Percentiles rank a stretch among this genome's conserved stretches.
phyloP scores from a whole-genome alignment of 805 yeast species.

The Danielia reshetovae region DNA sequence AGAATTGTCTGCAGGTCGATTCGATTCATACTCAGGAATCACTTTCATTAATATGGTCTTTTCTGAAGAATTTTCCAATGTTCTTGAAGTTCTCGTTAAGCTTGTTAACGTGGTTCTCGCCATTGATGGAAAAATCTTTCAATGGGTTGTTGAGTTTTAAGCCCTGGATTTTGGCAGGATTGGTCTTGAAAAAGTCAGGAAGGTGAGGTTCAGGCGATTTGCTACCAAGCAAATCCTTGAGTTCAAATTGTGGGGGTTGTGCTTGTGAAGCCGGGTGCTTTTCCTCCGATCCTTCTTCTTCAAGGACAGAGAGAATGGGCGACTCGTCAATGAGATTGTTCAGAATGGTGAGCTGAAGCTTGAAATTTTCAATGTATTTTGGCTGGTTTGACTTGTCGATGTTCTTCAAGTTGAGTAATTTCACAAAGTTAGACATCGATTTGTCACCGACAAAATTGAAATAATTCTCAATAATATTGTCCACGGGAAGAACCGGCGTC shows the following conservation, averaged over 20 bases:
- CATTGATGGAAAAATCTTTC: conserved; percentile 42
- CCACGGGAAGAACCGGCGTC: conserved; percentile 58
- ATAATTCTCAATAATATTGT: conserved; percentile 61
- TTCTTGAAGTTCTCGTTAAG: conserved; percentile 63
- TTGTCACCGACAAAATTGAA: conserved; percentile 64
- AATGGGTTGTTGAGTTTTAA: conserved; percentile 39
- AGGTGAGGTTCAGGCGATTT: conserved; percentile 25
- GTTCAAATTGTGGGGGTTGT: conserved; percentile 9
- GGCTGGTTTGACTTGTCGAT: conserved; percentile 27
- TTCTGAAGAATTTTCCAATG: conserved; percentile 52
- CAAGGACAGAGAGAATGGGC: conserved; percentile 28
- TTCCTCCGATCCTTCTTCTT: conserved; percentile 7
- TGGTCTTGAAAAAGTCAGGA: conserved; percentile 16
- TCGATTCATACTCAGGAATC: not conserved
- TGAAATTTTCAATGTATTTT: conserved; percentile 36
- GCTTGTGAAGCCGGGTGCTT: conserved; percentile 16
- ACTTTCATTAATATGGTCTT: conserved; percentile 22
- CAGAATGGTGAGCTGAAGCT: conserved; percentile 28
- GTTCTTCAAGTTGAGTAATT: conserved; percentile 63
- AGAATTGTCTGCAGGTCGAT: not conserved
- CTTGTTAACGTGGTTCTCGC: conserved; percentile 60
- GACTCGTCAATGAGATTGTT: conserved; percentile 26
- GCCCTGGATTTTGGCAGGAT: conserved; percentile 37
- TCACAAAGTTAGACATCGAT: conserved; percentile 57
- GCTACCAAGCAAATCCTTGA: conserved; percentile 9